Evolutionary conservation across 768 basidiomycete species (phyloP).

Genomic region (Russula griseocarnosa): DNA sequence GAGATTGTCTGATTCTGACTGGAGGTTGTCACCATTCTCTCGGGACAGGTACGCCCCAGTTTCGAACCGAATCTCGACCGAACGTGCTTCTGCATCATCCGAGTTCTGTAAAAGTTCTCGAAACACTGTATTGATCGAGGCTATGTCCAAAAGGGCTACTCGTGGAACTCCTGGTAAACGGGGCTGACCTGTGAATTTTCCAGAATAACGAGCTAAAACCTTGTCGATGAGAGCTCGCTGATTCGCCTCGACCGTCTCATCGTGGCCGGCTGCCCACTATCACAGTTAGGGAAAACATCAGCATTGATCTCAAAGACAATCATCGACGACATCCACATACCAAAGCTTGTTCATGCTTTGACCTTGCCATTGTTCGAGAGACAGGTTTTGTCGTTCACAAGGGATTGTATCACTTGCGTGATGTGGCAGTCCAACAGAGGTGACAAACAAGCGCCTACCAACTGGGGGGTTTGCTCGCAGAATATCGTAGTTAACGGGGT

Average conservation of each 20-base stretch:
- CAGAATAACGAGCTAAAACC: conserved; percentile 91
- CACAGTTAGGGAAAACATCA: neutral
- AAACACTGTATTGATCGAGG: conserved; percentile 42
- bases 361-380: conserved; percentile 9
- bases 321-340: conserved; percentile 5
- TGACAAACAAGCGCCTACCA: neutral
- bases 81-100: conserved; percentile 77
- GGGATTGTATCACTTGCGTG: neutral
- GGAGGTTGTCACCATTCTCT: conserved; percentile 29
- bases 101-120: conserved; percentile 94
- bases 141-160: neutral
- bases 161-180: neutral
- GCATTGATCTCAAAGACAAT: neutral
- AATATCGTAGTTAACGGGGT: neutral
- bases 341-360: conserved; percentile 19
- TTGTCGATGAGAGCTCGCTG: conserved; percentile 97
- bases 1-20: neutral
- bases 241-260: conserved; percentile 87
- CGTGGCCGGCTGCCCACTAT: conserved; percentile 56
- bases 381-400: neutral
- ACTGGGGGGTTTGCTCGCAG: neutral
- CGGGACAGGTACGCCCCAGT: conserved; percentile 49
- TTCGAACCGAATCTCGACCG: conserved; percentile 77
- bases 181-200: conserved; percentile 73
- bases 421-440: neutral